These are phyloP conservation scores for Phaeosphaeria sp. DNA, from an alignment of 2,329 filamentous ascomycete species.

Conservation along the genomic window DNA sequence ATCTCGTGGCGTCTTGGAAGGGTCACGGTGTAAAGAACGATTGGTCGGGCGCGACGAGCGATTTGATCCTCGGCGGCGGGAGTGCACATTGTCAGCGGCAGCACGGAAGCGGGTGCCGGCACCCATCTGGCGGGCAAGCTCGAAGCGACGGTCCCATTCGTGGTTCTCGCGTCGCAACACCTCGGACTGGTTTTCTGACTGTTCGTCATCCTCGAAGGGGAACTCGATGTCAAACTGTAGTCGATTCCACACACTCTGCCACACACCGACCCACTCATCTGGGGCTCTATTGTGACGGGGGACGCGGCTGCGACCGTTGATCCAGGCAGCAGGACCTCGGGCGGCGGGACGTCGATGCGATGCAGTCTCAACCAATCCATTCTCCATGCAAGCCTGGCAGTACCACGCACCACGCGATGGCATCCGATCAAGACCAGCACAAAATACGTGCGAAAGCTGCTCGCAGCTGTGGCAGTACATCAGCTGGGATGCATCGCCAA, in stretches of 20 bases:
- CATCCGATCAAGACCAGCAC: conserved; percentile 79
- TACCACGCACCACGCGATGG: conserved; percentile 81
- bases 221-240: conserved; percentile 82
- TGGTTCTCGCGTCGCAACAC: conserved; percentile 65
- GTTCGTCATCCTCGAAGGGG: conserved; percentile 74
- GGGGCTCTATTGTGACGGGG: conserved; percentile 40
- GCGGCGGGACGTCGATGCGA: conserved; percentile 28
- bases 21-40: conserved; percentile 39
- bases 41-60: conserved; percentile 51
- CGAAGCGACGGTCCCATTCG: conserved; percentile 83
- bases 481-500: conserved; percentile 82
- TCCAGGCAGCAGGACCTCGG: conserved; percentile 40
- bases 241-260: conserved; percentile 87
- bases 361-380: conserved; percentile 47
- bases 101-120: conserved; percentile 74
- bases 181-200: conserved; percentile 63
- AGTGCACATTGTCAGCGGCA: conserved; percentile 67
- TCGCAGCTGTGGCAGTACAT: conserved; percentile 93
- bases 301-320: conserved; percentile 36
- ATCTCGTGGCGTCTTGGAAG: conserved; percentile 57
- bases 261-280: conserved; percentile 72
- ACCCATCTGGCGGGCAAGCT: conserved; percentile 80
- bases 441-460: conserved; percentile 88
- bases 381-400: conserved; percentile 76
- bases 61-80: conserved; percentile 30